A percentile compares a stretch with the other conserved stretches of the same genome.
These are phyloP conservation scores for Biscogniauxia sp. DNA, from an alignment of 2,329 filamentous ascomycete genomes.

Conservation along the genomic window DNA sequence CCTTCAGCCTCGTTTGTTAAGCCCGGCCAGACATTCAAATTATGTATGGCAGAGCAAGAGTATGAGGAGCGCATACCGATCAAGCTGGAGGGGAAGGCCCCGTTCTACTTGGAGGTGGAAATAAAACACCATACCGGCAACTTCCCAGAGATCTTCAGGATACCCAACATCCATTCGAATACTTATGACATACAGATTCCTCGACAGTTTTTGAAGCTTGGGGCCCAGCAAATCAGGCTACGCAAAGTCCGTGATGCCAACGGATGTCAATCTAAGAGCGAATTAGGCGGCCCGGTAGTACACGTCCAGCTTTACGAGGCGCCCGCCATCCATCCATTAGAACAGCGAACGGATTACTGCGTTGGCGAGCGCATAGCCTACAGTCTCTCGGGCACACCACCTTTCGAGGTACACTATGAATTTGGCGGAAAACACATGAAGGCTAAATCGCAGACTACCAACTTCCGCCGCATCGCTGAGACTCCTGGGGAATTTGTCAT, in stretches of 20 bases:
- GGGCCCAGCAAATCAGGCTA: conserved; percentile 85
- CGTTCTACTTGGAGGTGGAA: conserved; percentile 87
- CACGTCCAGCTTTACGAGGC: conserved; percentile 92
- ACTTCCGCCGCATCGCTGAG: conserved; percentile 90
- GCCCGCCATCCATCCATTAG: conserved; percentile 83
- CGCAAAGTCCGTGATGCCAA: conserved; percentile 84
- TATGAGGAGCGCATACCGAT: conserved; percentile 88
- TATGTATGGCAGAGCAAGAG: conserved; percentile 80
- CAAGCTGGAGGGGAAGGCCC: conserved; percentile 75
- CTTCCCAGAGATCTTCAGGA: conserved; percentile 75
- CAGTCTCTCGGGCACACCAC: conserved; percentile 83
- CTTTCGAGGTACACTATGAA: conserved; percentile 89
- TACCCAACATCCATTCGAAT: conserved; percentile 74
- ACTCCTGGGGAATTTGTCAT: conserved; percentile 86
- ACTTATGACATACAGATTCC: conserved; percentile 81
- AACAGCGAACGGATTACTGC: conserved; percentile 84
- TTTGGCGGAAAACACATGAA: conserved; percentile 79
- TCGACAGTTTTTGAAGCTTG: conserved; percentile 77
- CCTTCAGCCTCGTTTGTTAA: conserved; percentile 80
- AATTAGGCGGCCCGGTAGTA: conserved; percentile 70
- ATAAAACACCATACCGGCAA: conserved; percentile 86
- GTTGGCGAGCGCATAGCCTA: conserved; percentile 94
- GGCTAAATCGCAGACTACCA: conserved; percentile 75
- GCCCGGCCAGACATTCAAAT: conserved; percentile 91
- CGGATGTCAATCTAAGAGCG: conserved; percentile 79